phyloP scores from a whole-genome alignment of 2,329 filamentous ascomycete species.

The Pseudocercospora pini-densiflorae region DNA sequence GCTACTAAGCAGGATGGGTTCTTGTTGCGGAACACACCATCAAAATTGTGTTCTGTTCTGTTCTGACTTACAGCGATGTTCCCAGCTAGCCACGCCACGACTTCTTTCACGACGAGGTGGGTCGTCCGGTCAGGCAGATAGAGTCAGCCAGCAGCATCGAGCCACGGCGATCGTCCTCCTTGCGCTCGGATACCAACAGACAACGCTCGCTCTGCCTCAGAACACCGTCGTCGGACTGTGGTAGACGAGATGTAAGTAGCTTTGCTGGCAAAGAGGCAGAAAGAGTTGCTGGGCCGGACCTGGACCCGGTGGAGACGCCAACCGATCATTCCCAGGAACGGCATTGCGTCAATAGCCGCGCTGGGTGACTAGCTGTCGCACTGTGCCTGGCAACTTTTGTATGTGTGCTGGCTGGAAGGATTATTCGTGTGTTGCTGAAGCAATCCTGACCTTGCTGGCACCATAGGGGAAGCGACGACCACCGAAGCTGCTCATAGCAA shows the following conservation, averaged over 20 bases:
- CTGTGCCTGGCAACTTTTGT: neutral
- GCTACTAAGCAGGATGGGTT: neutral
- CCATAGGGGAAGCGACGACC: neutral
- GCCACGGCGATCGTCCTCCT: neutral
- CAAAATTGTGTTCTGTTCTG: neutral
- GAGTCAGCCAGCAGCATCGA: neutral
- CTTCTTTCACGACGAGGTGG: neutral
- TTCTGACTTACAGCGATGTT: neutral
- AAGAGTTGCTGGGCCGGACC: neutral
- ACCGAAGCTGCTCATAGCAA: neutral
- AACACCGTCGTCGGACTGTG: neutral
- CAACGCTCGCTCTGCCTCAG: neutral
- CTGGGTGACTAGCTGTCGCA: neutral
- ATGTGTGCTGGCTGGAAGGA: neutral
- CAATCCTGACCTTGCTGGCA: neutral
- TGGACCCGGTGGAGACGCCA: neutral
- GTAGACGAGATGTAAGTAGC: too few species aligned
- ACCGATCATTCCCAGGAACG: slow-evolving; percentile 4
- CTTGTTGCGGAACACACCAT: neutral
- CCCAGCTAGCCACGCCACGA: neutral
- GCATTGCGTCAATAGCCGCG: slow-evolving; percentile 20
- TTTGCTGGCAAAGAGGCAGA: neutral
- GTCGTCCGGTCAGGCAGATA: neutral
- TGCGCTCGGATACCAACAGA: neutral
- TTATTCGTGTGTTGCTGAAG: neutral